Base-by-base conservation (phyloP, 2,329 filamentous ascomycete species). In the Alternaria longipes region DNA sequence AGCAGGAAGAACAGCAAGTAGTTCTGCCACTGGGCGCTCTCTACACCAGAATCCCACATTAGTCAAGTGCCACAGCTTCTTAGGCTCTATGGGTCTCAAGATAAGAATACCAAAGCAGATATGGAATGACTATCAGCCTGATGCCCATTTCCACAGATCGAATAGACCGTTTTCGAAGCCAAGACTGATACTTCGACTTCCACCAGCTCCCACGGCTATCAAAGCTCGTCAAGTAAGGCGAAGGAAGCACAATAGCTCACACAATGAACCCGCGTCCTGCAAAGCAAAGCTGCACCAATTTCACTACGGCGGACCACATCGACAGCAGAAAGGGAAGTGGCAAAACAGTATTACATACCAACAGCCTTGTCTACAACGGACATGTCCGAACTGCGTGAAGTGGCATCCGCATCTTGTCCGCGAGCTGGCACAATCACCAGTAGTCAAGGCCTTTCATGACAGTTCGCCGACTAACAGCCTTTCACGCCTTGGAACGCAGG, bases 301-400 rank as follows among this genome's bases (percentile, higher is more conserved):
- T 44, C 63, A 70, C 2, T 62, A 66, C 50, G 69, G 69, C 42
- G 70, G 70, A 16, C 54, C 58, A 3, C 40, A 50, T 7, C 54
- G 54, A 9, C 54, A 26, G 22, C 44, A 0, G 9, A 56, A 46
- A 41, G 70, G 67, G 4, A 14, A 45, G 4, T 46, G 20, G 16
- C 34, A 8, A 20, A 51, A 65, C 24, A 44, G 44, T 3, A 59
- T 73, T 32, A 65, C 58, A 2, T 51, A 60, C 11, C 49, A 60
- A 8, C 22, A 42, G 4, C 70, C 70, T 1, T 73, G 70, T 50
- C 47, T 70, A 3, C 32, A 51, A 9, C 14, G 32, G 2, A 64
- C 64, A 3, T 73, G 69, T 24, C 24, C n/a, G 16, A 68, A 36
- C 16, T 73, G 70, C 44, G 46, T 45, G 51, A 26, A 26, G 20